Evolutionary conservation across 1,284 basidiomycete genomes (phyloP).

Genomic region (Cutaneotrichosporon sp.): DNA sequence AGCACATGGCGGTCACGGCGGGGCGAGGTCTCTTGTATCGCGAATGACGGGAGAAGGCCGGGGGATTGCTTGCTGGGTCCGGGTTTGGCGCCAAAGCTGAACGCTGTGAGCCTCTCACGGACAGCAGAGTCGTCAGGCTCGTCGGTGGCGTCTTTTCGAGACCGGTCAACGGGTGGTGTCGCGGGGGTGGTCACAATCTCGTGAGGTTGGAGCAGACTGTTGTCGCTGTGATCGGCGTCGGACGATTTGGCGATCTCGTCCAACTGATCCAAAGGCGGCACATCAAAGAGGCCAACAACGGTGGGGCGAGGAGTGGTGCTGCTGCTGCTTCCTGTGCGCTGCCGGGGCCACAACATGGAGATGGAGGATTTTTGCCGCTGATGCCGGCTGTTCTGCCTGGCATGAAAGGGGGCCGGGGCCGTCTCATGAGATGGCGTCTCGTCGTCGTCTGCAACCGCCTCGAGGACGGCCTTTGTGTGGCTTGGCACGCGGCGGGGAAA

Average conservation of each 20-base stretch:
- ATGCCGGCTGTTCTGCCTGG: conserved; percentile 10
- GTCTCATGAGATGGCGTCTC: not conserved
- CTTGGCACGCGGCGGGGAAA: conserved; percentile 10
- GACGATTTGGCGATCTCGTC: conserved; percentile 3
- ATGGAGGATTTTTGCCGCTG: conserved; percentile 17
- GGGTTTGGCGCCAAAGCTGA: conserved; percentile 39
- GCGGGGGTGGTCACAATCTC: conserved; percentile 36
- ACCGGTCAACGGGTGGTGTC: conserved; percentile 23
- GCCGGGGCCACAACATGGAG: conserved; percentile 12
- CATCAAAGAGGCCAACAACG: conserved; percentile 12
- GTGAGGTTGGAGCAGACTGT: conserved; percentile 8
- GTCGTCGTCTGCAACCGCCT: not conserved
- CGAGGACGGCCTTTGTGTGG: conserved; percentile 1
- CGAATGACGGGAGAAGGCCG: conserved; percentile 14
- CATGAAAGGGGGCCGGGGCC: not conserved
- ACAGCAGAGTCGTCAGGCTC: not conserved
- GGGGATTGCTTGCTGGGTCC: conserved; percentile 2
- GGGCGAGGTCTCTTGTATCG: conserved; percentile 6
- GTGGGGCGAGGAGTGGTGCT: conserved; percentile 1
- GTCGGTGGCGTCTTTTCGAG: conserved; percentile 11
- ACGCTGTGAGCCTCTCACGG: conserved; percentile 11
- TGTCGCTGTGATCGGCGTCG: conserved; percentile 7
- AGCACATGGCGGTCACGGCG: not conserved
- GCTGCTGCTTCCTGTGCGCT: conserved; percentile 1
- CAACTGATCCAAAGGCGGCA: conserved; percentile 5